Evolutionary conservation across 768 basidiomycete genomes (phyloP).

Genomic region (Leccinum boreale): DNA sequence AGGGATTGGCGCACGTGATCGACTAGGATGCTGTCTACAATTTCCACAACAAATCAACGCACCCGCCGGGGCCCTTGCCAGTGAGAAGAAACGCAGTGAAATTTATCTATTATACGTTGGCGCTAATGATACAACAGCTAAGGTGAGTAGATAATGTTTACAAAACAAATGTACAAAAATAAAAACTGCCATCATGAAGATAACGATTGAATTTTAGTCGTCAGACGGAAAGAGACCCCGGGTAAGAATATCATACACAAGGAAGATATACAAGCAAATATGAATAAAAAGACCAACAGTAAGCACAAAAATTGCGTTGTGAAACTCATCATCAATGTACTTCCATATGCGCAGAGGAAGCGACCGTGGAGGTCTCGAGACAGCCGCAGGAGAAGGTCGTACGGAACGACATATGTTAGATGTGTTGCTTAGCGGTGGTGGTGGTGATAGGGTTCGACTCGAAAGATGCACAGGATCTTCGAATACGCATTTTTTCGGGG

Average conservation of each 20-base stretch:
- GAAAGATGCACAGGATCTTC: conserved; percentile 17
- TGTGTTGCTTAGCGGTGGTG: not conserved
- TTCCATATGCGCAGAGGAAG: conserved; percentile 14
- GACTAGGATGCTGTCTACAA: too few species aligned
- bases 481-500: conserved; percentile 18
- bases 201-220: conserved; percentile 9
- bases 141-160: too few species aligned
- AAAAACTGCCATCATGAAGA: not conserved
- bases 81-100: too few species aligned
- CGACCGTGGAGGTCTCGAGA: conserved; percentile 6
- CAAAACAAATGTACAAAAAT: not conserved
- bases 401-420: not conserved
- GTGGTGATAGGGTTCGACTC: conserved; percentile 14
- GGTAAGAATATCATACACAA: conserved; percentile 29
- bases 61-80: too few species aligned
- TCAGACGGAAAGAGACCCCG: conserved; percentile 26
- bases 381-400: not conserved
- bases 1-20: conserved; percentile 38
- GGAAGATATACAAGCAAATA: conserved; percentile 24
- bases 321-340: conserved; percentile 26
- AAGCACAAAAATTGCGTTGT: conserved; percentile 26
- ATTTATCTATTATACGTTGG: too few species aligned
- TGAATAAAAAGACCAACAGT: conserved; percentile 27
- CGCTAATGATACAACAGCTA: too few species aligned
- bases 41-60: too few species aligned